Evolutionary conservation across 208 protist species (phyloP), one percentile per base, ranked within the genome.

Genomic region (Leishmania amazonensis): DNA sequence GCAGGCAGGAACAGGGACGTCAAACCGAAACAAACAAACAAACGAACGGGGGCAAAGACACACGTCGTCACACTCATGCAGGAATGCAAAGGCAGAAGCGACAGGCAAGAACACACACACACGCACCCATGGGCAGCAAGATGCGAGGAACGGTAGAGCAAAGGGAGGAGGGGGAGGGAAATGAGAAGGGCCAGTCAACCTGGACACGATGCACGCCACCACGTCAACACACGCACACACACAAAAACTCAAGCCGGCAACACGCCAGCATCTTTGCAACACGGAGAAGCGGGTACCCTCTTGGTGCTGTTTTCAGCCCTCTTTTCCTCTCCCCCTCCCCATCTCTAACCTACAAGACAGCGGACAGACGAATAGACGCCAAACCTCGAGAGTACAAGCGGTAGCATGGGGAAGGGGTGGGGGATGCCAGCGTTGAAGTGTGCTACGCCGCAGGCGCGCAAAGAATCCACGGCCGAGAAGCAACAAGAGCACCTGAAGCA

Each of bases 401-500:
- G 17, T 1, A 28, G 38, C 38, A 38, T 67, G 58, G 7, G 24
- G 31, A 17, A 47, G 9, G 7, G 8, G 45, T 47, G 38, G 65
- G 17, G 19, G 65, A 13, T 17, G 17, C 38, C 13, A 47, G 38
- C 17, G 47, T 42, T 53, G 42, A 53, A 24, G 42, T 53, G 68
- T 11, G 19, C 38, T 31, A 24, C 38, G 42, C 68, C 24, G 6
- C 38, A n/a, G 68, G 74, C 70, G 64, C 24, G 38, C 42, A 62
- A 81, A 38, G 4, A 58, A 19, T 42, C 77, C 15, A 57, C 49
- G 19, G 28, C 45, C 57, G 11, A 21, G 58, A 76, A 57, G 51
- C 31, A 83, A 78, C 28, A 64, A 62, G 54, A 76, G 35, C 42
- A 84, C 24, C 8, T 57, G 45, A 54, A 75, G 67, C 51, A n/a